phyloP scores from a whole-genome alignment of 176 grass and related monocot genomes.

The Alloteropsis semialata region DNA sequence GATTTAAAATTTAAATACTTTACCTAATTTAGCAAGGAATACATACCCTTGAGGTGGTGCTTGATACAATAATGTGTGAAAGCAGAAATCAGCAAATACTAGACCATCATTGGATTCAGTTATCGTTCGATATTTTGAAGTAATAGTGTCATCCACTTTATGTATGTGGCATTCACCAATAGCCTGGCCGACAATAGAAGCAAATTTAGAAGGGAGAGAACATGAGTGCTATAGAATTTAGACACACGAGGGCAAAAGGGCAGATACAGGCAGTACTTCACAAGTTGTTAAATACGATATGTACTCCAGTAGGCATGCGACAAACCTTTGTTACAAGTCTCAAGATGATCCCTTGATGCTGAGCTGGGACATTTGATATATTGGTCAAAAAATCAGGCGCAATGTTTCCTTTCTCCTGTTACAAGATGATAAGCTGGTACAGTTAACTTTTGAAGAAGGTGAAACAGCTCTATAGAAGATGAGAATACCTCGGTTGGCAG shows the following conservation, averaged over 20 bases:
- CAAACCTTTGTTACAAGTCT: slow-evolving; percentile 80
- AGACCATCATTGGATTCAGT: slow-evolving; percentile 60
- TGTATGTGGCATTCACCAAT: slow-evolving; percentile 70
- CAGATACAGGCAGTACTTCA: background rate
- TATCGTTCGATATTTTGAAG: slow-evolving; percentile 64
- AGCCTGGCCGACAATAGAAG: slow-evolving; percentile 50
- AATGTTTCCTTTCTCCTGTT: slow-evolving; percentile 67
- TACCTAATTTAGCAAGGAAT: slow-evolving; percentile 22
- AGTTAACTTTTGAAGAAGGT: slow-evolving; percentile 14
- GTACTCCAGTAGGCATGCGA: background rate
- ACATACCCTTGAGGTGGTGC: slow-evolving; percentile 66
- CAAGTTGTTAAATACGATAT: slow-evolving; percentile 8
- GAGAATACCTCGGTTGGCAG: slow-evolving; percentile 53
- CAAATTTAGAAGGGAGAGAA: slow-evolving; percentile 3
- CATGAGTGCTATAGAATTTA: background rate
- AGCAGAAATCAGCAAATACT: slow-evolving; percentile 75
- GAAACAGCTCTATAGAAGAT: background rate
- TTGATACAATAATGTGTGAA: slow-evolving; percentile 87
- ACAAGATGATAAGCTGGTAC: background rate
- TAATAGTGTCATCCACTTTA: slow-evolving; percentile 61
- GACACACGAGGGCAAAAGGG: background rate
- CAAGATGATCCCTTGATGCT: slow-evolving; percentile 91
- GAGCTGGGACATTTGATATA: slow-evolving; percentile 64
- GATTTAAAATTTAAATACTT: background rate
- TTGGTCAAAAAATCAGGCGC: slow-evolving; percentile 80